Percentiles rank a stretch among this genome's conserved stretches.
Evolutionary conservation across 2,329 filamentous ascomycete genomes (phyloP).

Genomic region (Sarocladium strictum): DNA sequence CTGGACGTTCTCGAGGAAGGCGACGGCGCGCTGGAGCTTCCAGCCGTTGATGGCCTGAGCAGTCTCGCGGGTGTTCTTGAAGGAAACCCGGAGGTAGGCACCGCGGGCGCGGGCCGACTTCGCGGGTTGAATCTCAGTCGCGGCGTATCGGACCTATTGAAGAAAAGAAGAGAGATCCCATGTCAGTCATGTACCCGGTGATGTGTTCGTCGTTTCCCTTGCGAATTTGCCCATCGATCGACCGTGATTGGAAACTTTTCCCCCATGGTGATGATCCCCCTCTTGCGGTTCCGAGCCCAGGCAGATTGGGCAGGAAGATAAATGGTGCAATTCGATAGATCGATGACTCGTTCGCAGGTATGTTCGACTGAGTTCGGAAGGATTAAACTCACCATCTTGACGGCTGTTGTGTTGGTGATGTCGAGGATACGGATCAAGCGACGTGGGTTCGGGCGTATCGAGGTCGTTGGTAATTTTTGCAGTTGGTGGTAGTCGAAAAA

Average conservation of each 20-base stretch:
- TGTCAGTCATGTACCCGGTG: slow-evolving; percentile 17
- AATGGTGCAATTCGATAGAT: not conserved
- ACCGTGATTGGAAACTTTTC: slow-evolving; percentile 8
- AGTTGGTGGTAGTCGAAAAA: too few relatives aligned
- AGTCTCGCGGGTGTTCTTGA: slow-evolving; percentile 99
- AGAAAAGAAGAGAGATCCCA: slow-evolving; percentile 10
- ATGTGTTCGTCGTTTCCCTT: not conserved
- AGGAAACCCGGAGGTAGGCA: slow-evolving; percentile 97
- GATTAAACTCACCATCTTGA: slow-evolving; percentile 49
- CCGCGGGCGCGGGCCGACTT: slow-evolving; percentile 98
- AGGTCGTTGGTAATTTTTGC: slow-evolving; percentile 21
- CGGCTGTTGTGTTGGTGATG: slow-evolving; percentile 42
- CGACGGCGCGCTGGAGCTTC: slow-evolving; percentile 91
- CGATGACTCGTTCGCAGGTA: slow-evolving; percentile 1
- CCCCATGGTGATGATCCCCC: not conserved
- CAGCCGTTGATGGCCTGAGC: slow-evolving; percentile 99
- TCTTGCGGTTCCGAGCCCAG: not conserved
- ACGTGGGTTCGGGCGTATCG: slow-evolving; percentile 39
- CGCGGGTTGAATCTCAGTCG: slow-evolving; percentile 75
- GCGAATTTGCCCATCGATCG: not conserved
- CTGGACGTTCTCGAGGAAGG: slow-evolving; percentile 97
- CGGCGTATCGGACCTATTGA: slow-evolving; percentile 86
- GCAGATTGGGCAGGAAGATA: not conserved
- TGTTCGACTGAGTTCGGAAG: slow-evolving; percentile 9
- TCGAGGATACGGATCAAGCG: slow-evolving; percentile 40